These are phyloP conservation scores for Hyphopichia pseudoburtonii DNA, from an alignment of 1,139 yeast genomes.

Conservation along the genomic window DNA sequence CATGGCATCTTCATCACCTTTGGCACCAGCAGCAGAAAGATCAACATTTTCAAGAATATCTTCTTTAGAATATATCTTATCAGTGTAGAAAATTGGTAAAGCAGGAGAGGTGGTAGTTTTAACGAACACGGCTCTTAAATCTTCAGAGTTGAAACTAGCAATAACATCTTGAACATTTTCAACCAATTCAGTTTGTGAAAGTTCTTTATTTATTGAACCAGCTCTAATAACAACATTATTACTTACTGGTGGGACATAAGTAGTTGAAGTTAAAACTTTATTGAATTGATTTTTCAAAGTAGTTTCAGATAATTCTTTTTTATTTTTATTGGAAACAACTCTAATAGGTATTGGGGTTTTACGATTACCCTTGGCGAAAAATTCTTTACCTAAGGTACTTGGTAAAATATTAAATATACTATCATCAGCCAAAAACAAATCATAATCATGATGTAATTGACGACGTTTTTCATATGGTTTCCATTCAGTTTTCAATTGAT, in stretches of 20 bases:
- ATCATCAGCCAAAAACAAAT: conserved; percentile 82
- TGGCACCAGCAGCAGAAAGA: conserved; percentile 18
- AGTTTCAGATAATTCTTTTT: conserved; percentile 49
- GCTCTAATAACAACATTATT: conserved; percentile 64
- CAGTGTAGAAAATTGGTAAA: conserved; percentile 75
- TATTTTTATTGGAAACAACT: conserved; percentile 37
- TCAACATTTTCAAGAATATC: conserved; percentile 27
- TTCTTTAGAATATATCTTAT: conserved; percentile 49
- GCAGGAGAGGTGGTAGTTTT: conserved; percentile 77
- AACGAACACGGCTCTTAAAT: conserved; percentile 60
- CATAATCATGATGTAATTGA: conserved; percentile 58
- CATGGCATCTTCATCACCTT: conserved; percentile 31
- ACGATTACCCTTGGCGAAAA: conserved; percentile 52
- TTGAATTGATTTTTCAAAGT: conserved; percentile 61
- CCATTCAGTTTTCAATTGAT: conserved; percentile 63
- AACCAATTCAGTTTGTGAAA: conserved; percentile 32
- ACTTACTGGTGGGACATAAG: conserved; percentile 73
- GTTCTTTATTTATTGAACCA: conserved; percentile 54
- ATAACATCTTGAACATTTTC: conserved; percentile 61
- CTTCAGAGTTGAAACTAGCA: conserved; percentile 42
- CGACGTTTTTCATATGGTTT: conserved; percentile 72
- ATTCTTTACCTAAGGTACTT: conserved; percentile 75
- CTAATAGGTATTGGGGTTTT: conserved; percentile 76
- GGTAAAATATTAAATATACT: conserved; percentile 80
- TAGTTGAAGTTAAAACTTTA: conserved; percentile 58